These are phyloP conservation scores for Neotropicomus parvogracilis DNA, from an alignment of 1,284 basidiomycete genomes.

Conservation along the genomic window DNA sequence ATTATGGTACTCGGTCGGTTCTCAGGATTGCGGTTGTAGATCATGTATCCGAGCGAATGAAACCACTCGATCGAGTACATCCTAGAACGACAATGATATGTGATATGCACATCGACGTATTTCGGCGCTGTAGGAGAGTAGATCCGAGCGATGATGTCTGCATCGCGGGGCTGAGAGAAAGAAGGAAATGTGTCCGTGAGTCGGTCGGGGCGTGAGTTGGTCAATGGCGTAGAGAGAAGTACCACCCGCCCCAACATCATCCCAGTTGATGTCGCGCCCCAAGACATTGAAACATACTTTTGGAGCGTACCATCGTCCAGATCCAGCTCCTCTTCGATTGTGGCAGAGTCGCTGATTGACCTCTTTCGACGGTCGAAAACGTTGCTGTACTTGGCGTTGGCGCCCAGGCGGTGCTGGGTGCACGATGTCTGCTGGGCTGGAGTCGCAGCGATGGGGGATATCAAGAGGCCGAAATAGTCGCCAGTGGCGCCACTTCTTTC, in stretches of 20 bases:
- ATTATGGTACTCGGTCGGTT: background rate
- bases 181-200: background rate
- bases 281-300: constrained; percentile 12
- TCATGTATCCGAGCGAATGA: constrained; percentile 17
- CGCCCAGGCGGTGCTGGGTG: constrained; percentile 2
- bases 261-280: background rate
- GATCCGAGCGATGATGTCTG: constrained; percentile 7
- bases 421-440: constrained; percentile 7
- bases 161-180: constrained; percentile 13
- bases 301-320: constrained; percentile 6
- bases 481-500: too few relatives aligned
- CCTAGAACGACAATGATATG: constrained; percentile 8
- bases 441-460: constrained; percentile 4
- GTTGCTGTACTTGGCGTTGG: background rate
- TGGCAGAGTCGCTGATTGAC: background rate
- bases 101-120: constrained; percentile 18
- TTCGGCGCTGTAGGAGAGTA: constrained; percentile 11
- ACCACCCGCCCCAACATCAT: constrained; percentile 5
- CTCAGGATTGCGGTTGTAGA: background rate
- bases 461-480: too few relatives aligned
- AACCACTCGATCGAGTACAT: constrained; percentile 10
- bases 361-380: background rate
- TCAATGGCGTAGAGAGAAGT: too few relatives aligned
- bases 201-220: background rate
- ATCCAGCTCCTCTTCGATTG: constrained; percentile 10